Evolutionary conservation across 345 rosid species (phyloP).

Genomic region (Bruguiera parviflora): DNA sequence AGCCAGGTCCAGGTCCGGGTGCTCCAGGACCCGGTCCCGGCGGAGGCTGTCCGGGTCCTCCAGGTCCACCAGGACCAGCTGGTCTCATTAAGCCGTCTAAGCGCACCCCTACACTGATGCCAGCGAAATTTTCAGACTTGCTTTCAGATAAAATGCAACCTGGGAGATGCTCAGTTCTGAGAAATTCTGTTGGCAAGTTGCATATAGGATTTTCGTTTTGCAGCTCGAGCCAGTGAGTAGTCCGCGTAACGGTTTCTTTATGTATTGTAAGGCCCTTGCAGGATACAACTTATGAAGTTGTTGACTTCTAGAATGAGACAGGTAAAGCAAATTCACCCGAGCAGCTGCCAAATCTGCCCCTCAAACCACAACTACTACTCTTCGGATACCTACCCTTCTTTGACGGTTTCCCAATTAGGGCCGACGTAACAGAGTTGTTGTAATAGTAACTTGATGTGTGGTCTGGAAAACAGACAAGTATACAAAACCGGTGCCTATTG

Average conservation of each 20-base stretch:
- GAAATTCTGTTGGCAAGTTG: neutral
- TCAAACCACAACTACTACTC: neutral
- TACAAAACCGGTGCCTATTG: too few species aligned
- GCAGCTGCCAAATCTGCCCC: neutral
- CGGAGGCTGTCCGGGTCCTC: neutral
- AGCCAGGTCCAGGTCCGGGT: slow-evolving; percentile 6
- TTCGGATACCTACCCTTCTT: neutral
- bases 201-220: neutral
- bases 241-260: too few species aligned
- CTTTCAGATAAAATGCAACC: too few species aligned
- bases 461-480: too few species aligned
- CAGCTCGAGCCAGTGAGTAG: neutral
- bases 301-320: neutral
- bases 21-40: too few species aligned
- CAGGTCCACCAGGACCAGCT: slow-evolving; percentile 12
- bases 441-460: too few species aligned
- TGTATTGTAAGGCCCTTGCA: too few species aligned
- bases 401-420: neutral
- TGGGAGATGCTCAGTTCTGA: too few species aligned
- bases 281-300: too few species aligned
- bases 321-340: neutral
- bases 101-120: neutral
- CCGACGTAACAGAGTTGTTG: too few species aligned
- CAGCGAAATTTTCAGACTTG: neutral
- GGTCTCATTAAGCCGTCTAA: neutral